Evolutionary conservation across 306 rosid genomes (phyloP).

Genomic region (Cotoneaster glaucophyllus): DNA sequence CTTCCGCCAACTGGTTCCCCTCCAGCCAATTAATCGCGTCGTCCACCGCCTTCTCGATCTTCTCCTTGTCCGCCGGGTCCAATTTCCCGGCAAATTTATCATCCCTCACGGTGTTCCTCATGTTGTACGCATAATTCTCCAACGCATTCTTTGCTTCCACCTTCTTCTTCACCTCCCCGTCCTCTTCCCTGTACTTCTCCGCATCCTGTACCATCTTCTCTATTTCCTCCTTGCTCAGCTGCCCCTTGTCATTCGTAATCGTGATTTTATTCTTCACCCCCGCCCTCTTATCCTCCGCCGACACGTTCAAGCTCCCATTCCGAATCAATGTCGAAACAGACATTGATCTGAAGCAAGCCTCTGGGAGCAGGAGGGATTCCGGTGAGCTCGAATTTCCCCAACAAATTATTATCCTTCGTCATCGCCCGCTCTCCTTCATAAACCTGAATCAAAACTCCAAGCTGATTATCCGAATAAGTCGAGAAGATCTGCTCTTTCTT

Average conservation of each 20-base stretch:
- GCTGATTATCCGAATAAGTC: conserved; percentile 71
- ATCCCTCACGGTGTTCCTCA: conserved; percentile 73
- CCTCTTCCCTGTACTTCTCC: conserved; percentile 77
- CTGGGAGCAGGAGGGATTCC: conserved; percentile 89
- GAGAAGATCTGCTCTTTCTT: conserved; percentile 82
- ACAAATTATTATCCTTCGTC: conserved; percentile 65
- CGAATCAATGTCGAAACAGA: conserved; percentile 62
- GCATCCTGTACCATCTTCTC: conserved; percentile 91
- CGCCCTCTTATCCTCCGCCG: conserved; percentile 86
- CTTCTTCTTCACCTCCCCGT: conserved; percentile 83
- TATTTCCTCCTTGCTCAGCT: conserved; percentile 79
- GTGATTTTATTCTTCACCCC: conserved; percentile 89
- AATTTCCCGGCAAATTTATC: conserved; percentile 64
- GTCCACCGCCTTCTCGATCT: conserved; percentile 68
- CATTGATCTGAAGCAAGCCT: conserved; percentile 77
- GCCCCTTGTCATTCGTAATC: conserved; percentile 72
- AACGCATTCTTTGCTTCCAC: conserved; percentile 77
- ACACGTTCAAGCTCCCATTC: conserved; percentile 68
- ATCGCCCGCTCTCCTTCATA: conserved; percentile 74
- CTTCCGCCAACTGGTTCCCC: conserved; percentile 69
- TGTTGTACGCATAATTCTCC: conserved; percentile 81
- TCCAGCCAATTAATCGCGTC: conserved; percentile 69
- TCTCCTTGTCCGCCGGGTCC: conserved; percentile 44
- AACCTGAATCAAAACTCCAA: conserved; percentile 83
- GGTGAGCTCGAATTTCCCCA: conserved; percentile 68